Evolutionary conservation across 768 basidiomycete species (phyloP), one percentile per base, ranked within the genome.

Genomic region (Gyrodon lividus): DNA sequence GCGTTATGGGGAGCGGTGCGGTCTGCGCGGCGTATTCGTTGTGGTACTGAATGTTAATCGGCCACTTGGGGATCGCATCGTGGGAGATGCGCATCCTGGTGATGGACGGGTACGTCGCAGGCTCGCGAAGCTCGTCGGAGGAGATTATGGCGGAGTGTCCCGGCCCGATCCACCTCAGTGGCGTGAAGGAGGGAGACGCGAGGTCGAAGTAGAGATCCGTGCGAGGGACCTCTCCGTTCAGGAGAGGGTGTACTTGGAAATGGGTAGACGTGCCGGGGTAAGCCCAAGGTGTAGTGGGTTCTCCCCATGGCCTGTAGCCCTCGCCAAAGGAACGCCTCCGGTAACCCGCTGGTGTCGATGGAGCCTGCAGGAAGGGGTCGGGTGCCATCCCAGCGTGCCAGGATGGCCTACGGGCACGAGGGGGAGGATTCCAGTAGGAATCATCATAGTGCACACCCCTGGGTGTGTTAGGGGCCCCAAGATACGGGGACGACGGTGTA

Each of bases 61-160:
- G 79, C 84, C 85, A 87, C n/a, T 76, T 59, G 0, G 82, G 80
- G 43, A 84, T 72, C 14, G 60, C 55, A 45, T 87, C 82, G 59
- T 78, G 81, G 1, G 74, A 60, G 59, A 89, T 81, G n/a, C 77
- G 74, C 58, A 87, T 74, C 31, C 70, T 73, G 9, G 74, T 76
- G 43, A 81, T 64, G 0, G 76, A 65, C 0, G 86, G 86, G 57
- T 79, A 71, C 8, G 82, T 83, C 16, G 83, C 85, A 4, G 75
- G 70, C 63, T 83, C 72, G 2, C 50, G 51, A 9, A 86, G 70
- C 26, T 83, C 77, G 1, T 79, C 77, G 0, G 57, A 45, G 0
- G 76, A 61, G 2, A 87, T 60, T 0, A 71, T 42, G 13, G 54
- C 54, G 4, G 70, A 62, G 30, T 79, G 74, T 2, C 75, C 74